Evolutionary conservation across 768 basidiomycete species (phyloP).

Genomic region (Mycena haematopus): DNA sequence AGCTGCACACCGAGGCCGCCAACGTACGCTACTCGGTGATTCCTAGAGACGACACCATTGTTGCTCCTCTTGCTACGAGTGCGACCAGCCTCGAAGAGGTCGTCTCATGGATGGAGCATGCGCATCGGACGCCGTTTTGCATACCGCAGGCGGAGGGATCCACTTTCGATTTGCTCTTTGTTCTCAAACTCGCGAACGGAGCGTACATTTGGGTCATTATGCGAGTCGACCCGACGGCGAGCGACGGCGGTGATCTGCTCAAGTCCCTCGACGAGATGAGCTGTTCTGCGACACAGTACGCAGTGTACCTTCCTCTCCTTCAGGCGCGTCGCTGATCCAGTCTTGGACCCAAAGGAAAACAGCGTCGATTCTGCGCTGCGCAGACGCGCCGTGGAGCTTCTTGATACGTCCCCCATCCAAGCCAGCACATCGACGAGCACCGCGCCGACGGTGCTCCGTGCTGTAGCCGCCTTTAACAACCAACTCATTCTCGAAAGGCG

Average conservation of each 20-base stretch:
- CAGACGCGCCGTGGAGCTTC: not conserved
- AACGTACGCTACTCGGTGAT: not conserved
- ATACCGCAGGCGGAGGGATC: not conserved
- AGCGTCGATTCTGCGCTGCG: not conserved
- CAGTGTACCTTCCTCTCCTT: not conserved
- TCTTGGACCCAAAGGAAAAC: not conserved
- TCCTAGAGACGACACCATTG: not conserved
- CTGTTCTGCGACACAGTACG: not conserved
- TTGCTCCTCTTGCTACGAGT: not conserved
- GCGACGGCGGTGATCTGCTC: not conserved
- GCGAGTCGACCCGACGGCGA: not conserved
- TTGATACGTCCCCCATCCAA: not conserved
- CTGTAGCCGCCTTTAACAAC: not conserved
- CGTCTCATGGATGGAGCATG: not conserved
- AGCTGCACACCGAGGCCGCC: not conserved
- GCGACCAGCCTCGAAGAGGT: not conserved
- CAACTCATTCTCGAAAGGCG: not conserved
- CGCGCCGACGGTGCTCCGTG: not conserved
- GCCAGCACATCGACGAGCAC: not conserved
- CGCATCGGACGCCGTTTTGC: not conserved
- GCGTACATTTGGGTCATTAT: not conserved
- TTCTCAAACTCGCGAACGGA: not conserved
- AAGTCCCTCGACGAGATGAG: not conserved
- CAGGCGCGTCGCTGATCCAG: not conserved
- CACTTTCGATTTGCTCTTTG: not conserved